Evolutionary conservation across 129 eudicot genomes (phyloP).

Genomic region (carrot (Daucus carota)): DNA sequence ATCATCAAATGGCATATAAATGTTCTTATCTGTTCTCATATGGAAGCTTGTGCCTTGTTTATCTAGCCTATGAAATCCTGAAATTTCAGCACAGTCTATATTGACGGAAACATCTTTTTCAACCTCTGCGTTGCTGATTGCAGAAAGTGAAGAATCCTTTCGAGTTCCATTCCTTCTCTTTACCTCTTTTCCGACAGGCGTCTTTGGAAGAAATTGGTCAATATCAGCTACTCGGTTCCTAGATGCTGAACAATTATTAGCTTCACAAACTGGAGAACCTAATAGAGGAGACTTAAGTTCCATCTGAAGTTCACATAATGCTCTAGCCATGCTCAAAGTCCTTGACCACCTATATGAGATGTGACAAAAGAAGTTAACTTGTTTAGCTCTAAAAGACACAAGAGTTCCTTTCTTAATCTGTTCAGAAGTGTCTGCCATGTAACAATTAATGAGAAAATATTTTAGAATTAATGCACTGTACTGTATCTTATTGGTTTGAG

Average conservation of each 20-base stretch:
- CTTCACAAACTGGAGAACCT: conserved; percentile 9
- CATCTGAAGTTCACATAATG: conserved; percentile 77
- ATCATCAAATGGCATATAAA: conserved; percentile 11
- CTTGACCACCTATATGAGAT: conserved; percentile 65
- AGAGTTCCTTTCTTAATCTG: neutral
- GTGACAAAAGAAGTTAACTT: neutral
- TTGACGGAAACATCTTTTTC: conserved; percentile 15
- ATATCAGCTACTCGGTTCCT: conserved; percentile 7
- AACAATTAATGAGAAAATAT: neutral
- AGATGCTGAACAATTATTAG: conserved; percentile 12
- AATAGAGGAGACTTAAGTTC: conserved; percentile 34
- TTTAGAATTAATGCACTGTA: neutral
- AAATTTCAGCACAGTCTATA: neutral
- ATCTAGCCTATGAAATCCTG: conserved; percentile 7
- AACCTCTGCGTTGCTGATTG: conserved; percentile 16
- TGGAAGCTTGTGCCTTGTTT: neutral
- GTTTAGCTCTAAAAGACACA: neutral
- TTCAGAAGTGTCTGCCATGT: neutral
- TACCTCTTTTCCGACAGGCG: conserved; percentile 58
- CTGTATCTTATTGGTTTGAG: neutral
- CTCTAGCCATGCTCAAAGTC: conserved; percentile 83
- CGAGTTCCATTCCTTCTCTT: conserved; percentile 22
- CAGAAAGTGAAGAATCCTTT: conserved; percentile 15
- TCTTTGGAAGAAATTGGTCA: conserved; percentile 40
- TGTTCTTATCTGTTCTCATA: neutral